A percentile compares a stretch with the other conserved stretches of the same genome.
Conservation (phyloP, 1,139 yeast species). For the Schwanniomyces etchellsii region DNA sequence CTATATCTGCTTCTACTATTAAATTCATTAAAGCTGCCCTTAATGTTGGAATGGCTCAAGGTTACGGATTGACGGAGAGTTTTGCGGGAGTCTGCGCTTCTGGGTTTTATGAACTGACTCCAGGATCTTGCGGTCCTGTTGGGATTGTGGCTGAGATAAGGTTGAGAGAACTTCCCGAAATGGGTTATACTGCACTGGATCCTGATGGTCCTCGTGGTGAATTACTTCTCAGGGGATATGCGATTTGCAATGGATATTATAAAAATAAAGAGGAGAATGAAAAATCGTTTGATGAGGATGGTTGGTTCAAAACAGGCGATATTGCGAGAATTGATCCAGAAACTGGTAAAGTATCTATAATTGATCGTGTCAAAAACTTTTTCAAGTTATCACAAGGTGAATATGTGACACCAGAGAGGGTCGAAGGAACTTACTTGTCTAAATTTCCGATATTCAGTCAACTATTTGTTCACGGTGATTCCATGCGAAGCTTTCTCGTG, state of each 20-base stretch:
- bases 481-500: constrained; percentile 24
- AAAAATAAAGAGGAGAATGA: constrained; percentile 40
- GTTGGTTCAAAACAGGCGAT: constrained; percentile 79
- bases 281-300: constrained; percentile 20
- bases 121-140: constrained; percentile 63
- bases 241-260: constrained; percentile 55
- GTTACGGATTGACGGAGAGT: constrained; percentile 76
- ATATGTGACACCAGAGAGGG: constrained; percentile 73
- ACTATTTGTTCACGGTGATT: constrained; percentile 45
- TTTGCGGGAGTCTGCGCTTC: constrained; percentile 57
- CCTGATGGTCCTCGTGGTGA: constrained; percentile 48
- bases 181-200: constrained; percentile 51
- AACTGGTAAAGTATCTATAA: constrained; percentile 52
- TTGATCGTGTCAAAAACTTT: constrained; percentile 77
- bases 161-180: constrained; percentile 60
- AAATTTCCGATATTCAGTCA: constrained; percentile 49
- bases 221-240: constrained; percentile 63
- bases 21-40: constrained; percentile 59
- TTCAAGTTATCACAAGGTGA: constrained; percentile 81
- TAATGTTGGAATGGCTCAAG: constrained; percentile 57
- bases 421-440: constrained; percentile 60
- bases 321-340: constrained; percentile 49
- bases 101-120: constrained; percentile 36
- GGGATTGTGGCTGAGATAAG: constrained; percentile 51
- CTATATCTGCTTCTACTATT: constrained; percentile 57